phyloP scores from a whole-genome alignment of 805 yeast species.

The Myxozyma melibiosi region DNA sequence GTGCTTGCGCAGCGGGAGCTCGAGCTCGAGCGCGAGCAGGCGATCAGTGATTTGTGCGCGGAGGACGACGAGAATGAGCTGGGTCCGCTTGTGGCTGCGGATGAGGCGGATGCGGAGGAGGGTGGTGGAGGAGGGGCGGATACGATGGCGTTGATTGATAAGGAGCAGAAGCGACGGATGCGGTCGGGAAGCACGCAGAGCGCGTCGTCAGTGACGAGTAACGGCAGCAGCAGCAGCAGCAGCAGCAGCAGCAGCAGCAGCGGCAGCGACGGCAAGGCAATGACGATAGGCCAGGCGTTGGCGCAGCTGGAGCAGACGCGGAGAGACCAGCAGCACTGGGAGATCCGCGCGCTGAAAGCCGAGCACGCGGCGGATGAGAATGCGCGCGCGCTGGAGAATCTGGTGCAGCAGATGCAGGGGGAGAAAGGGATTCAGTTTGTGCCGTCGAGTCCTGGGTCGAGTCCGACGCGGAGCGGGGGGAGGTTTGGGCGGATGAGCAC shows the following conservation, averaged over 20 bases:
- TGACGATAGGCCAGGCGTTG: constrained; percentile 12
- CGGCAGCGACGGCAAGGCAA: constrained; percentile 12
- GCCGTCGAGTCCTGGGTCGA: background rate
- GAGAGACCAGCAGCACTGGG: constrained; percentile 17
- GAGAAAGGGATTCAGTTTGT: constrained; percentile 7
- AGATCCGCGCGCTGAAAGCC: constrained; percentile 22
- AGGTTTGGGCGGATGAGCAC: background rate
- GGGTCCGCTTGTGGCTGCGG: constrained; percentile 7
- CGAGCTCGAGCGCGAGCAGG: constrained; percentile 29
- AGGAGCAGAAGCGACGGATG: constrained; percentile 14
- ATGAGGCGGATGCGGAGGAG: constrained; percentile 25
- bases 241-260: constrained; percentile 7
- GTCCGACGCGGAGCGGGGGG: constrained; percentile 4
- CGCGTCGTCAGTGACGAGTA: too few relatives aligned
- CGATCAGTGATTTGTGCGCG: constrained; percentile 21
- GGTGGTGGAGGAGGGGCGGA: too few relatives aligned
- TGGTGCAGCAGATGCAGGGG: constrained; percentile 6
- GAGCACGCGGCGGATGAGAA: constrained; percentile 22
- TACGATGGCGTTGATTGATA: constrained; percentile 27
- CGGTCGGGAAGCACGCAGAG: constrained; percentile 5
- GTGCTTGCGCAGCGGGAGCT: constrained; percentile 23
- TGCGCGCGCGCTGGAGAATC: constrained; percentile 13
- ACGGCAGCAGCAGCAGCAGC: constrained; percentile 8
- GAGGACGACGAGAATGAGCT: constrained; percentile 19
- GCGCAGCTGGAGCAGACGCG: constrained; percentile 26